Percentiles rank a stretch among this genome's conserved stretches.
These are phyloP conservation scores for Elsinoe fawcettii DNA, from an alignment of 2,329 filamentous ascomycete genomes.

Conservation along the genomic window DNA sequence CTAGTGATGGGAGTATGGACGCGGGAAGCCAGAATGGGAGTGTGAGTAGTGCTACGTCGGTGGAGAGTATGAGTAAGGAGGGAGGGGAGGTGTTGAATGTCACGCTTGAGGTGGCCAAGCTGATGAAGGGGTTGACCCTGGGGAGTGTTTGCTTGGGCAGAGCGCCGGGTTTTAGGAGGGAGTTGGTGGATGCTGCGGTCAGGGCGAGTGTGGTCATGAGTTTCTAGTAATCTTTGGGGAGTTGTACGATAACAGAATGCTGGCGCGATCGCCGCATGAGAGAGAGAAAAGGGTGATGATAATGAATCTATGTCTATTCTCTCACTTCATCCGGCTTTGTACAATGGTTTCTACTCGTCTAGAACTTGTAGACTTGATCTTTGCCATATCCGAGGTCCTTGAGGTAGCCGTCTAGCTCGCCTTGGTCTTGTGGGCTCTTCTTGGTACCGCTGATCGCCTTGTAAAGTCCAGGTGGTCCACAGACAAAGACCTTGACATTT, in stretches of 20 bases:
- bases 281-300: neutral
- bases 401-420: conserved; percentile 73
- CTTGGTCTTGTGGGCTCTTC: conserved; percentile 88
- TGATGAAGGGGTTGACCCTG: conserved; percentile 38
- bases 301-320: conserved; percentile 1
- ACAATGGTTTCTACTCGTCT: conserved; percentile 24
- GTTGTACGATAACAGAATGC: neutral
- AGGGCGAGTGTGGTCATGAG: conserved; percentile 28
- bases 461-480: conserved; percentile 86
- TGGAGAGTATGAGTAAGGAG: conserved; percentile 11
- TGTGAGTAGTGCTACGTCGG: neutral
- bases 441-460: conserved; percentile 85
- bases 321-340: neutral
- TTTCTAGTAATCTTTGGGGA: conserved; percentile 13
- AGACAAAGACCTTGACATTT: conserved; percentile 95
- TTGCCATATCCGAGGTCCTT: conserved; percentile 76
- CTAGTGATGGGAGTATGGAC: neutral
- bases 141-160: conserved; percentile 39
- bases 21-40: neutral
- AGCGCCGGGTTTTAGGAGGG: conserved; percentile 36
- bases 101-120: conserved; percentile 37
- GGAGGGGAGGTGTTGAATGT: conserved; percentile 28
- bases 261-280: neutral
- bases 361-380: conserved; percentile 97
- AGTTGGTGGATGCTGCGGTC: conserved; percentile 38